Percentiles rank a stretch among this genome's conserved stretches.
Evolutionary conservation across 2,329 filamentous ascomycete genomes (phyloP).

Genomic region (Pyrenophora graminea): DNA sequence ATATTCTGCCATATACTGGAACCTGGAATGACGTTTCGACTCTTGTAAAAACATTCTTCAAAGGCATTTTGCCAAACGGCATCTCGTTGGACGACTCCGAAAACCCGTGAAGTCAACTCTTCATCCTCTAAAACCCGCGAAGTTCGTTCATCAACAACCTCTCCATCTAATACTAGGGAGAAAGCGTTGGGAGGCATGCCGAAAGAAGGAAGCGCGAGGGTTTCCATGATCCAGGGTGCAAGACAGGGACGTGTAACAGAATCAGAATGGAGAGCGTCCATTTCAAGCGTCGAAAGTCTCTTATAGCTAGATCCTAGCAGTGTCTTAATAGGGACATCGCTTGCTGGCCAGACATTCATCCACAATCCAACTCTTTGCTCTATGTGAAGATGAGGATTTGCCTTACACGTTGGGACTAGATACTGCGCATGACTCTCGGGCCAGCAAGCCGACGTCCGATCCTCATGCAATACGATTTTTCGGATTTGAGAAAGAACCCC

Average conservation of each 20-base stretch:
- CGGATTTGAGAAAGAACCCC: not conserved
- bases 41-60: not conserved
- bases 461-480: not conserved
- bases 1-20: not conserved
- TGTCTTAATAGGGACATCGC: not conserved
- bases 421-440: constrained; percentile 6
- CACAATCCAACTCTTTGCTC: not conserved
- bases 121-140: no score
- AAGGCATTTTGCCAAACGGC: not conserved
- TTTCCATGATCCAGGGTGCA: not conserved
- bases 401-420: constrained; percentile 1
- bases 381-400: not conserved
- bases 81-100: not conserved
- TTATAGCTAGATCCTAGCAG: not conserved
- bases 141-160: not conserved
- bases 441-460: not conserved
- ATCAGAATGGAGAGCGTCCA: not conserved
- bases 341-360: not conserved
- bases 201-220: not conserved
- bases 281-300: not conserved
- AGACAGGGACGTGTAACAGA: not conserved
- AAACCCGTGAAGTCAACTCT: not conserved
- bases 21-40: not conserved
- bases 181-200: not conserved
- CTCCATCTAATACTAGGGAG: not conserved